Evolutionary conservation across 2,329 filamentous ascomycete species (phyloP).

Genomic region (Ceratocystis huliohia): DNA sequence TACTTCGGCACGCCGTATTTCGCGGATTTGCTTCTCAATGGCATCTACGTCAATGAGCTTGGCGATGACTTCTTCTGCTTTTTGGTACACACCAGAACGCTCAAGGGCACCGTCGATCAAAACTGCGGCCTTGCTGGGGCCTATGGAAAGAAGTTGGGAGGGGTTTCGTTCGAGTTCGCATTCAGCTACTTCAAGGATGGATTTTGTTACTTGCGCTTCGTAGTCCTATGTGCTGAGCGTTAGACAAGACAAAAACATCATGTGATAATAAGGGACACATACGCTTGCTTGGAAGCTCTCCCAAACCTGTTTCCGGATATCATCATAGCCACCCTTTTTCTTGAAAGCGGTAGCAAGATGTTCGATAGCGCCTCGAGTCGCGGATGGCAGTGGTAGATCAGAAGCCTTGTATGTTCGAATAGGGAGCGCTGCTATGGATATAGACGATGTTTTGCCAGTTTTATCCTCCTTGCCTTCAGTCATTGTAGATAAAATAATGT

Average conservation of each 20-base stretch:
- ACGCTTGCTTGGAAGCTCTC: conserved; percentile 61
- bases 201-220: conserved; percentile 51
- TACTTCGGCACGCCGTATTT: conserved; percentile 53
- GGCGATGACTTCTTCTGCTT: conserved; percentile 54
- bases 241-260: not conserved
- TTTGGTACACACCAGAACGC: conserved; percentile 61
- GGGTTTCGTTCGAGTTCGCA: conserved; percentile 65
- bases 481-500: not conserved
- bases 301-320: conserved; percentile 63
- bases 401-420: conserved; percentile 53
- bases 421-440: conserved; percentile 9
- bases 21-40: conserved; percentile 57
- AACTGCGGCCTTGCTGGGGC: conserved; percentile 59
- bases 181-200: conserved; percentile 57
- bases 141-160: conserved; percentile 55
- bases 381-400: conserved; percentile 59
- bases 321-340: conserved; percentile 74
- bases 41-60: conserved; percentile 53
- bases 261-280: conserved; percentile 25
- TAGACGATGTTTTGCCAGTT: not conserved
- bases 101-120: conserved; percentile 69
- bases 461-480: not conserved
- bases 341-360: conserved; percentile 68
- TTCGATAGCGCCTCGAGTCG: conserved; percentile 62
- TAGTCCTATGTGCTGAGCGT: conserved; percentile 42